Conservation (phyloP, 163 green algal genomes). For the Picocystis sp. region DNA sequence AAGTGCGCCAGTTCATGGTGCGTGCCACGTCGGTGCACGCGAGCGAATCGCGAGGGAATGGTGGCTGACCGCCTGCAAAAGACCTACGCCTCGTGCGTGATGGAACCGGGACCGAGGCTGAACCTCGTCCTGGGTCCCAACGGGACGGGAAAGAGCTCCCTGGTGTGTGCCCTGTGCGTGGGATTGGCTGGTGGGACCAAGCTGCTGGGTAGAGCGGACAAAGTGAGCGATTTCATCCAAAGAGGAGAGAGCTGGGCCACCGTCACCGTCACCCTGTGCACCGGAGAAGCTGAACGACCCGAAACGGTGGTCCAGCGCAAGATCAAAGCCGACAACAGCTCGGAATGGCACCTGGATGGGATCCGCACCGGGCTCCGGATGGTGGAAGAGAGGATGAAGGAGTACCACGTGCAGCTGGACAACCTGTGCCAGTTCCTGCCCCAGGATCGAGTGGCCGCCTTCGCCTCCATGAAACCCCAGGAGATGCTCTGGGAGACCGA, state of each 20-base stretch:
- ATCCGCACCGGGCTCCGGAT: neutral
- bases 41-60: neutral
- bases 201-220: constrained; percentile 65
- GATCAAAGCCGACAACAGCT: constrained; percentile 17
- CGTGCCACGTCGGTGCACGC: neutral
- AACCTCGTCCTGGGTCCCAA: constrained; percentile 96
- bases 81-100: constrained; percentile 42
- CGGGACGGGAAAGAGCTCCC: constrained; percentile 82
- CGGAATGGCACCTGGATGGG: neutral
- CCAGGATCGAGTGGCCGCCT: constrained; percentile 80
- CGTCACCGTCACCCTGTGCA: constrained; percentile 53
- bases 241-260: constrained; percentile 32
- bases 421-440: constrained; percentile 90
- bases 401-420: constrained; percentile 78
- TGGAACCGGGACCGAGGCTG: constrained; percentile 57
- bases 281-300: constrained; percentile 10
- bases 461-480: constrained; percentile 56
- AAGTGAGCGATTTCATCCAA: constrained; percentile 60
- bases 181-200: constrained; percentile 50
- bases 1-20: constrained; percentile 79
- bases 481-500: constrained; percentile 79
- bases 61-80: constrained; percentile 8
- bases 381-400: constrained; percentile 37
- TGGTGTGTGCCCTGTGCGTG: constrained; percentile 85
- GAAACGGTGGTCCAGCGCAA: constrained; percentile 28